phyloP scores from a whole-genome alignment of 2,329 filamentous ascomycete genomes.

The Pestalotiopsis sp. region DNA sequence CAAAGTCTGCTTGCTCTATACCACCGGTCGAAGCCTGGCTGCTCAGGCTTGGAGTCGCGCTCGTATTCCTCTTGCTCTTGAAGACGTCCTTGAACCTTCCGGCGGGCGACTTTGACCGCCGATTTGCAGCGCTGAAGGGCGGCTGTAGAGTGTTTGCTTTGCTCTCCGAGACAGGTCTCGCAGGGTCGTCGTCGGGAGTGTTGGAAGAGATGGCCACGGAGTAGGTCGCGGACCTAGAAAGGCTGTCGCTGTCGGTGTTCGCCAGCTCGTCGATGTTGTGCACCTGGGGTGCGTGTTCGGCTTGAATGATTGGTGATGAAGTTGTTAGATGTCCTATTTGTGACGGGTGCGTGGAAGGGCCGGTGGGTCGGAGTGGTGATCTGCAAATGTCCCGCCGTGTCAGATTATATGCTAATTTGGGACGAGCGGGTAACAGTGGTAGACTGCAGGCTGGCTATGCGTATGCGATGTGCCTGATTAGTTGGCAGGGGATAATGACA shows the following conservation, averaged over 20 bases:
- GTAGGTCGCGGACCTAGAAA: constrained; percentile 39
- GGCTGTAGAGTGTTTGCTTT: constrained; percentile 39
- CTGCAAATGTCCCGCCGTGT: constrained; percentile 19
- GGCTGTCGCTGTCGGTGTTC: constrained; percentile 20
- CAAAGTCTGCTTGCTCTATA: constrained; percentile 16
- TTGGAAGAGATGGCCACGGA: constrained; percentile 31
- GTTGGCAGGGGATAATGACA: background rate
- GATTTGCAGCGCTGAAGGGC: constrained; percentile 43
- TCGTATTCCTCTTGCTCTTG: constrained; percentile 52
- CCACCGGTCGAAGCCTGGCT: constrained; percentile 28
- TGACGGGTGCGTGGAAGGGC: constrained; percentile 60
- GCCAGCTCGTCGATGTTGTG: constrained; percentile 36
- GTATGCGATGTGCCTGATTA: background rate
- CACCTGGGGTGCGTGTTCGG: constrained; percentile 48
- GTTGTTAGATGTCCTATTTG: constrained; percentile 68
- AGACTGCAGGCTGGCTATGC: background rate
- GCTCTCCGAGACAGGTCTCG: constrained; percentile 29
- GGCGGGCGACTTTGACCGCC: constrained; percentile 67
- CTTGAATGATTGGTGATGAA: constrained; percentile 67
- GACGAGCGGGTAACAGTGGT: background rate
- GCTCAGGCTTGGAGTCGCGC: constrained; percentile 44
- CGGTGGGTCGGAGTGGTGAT: constrained; percentile 41
- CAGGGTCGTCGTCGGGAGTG: constrained; percentile 21
- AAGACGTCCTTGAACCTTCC: constrained; percentile 74
- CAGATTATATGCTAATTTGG: constrained; percentile 11